Base-by-base conservation (phyloP, 2,329 filamentous ascomycete species). In the Intubia oerlemansii region DNA sequence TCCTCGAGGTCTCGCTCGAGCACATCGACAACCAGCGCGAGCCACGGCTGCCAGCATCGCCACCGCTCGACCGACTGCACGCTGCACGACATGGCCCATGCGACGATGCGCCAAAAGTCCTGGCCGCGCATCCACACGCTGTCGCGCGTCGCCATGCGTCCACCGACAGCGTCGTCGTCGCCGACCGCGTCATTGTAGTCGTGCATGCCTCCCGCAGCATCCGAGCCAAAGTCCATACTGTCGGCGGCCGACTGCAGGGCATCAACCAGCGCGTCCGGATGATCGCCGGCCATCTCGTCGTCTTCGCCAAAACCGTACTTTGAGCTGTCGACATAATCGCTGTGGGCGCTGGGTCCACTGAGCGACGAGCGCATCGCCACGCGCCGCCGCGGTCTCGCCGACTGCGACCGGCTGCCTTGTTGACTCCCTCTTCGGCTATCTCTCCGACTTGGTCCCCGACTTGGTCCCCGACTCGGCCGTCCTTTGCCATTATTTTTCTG, bases 1-100 rank as follows among this genome's bases (percentile, higher is more conserved):
- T 69, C 64, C 5, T 59, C 47, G 46, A 77, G 70, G 40, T 90
- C 79, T 4, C 57, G 54, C 38, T 88, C 74, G 10, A 93, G 53
- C 6, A 77, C 66, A 41, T 84, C 75, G 5, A 90, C 48, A 60
- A 92, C 75, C 35, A 76, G 71, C 19, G 72, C 64, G 10, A 95
- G 55, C 77, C 81, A 92, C 7, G 67, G 50, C 39, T 62, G 69
- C 82, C 84, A 95, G 42, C 71, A 63, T 28, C 59, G 62, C 85
- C 88, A 95, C 13, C 85, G 63, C 23, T 64, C 59, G 2, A 69
- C 69, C 39, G 85, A 59, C 18, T 63, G 48, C 2, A 76, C 62
- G 29, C 80, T 84, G 52, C 85, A 95, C 44, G 85, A 88, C 47
- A 95, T 82, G 0, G 79, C 76, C 88, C 88, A 95, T 4, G 85